Percentiles rank a stretch among this genome's conserved stretches.
These are phyloP conservation scores for Dendrobium huoshanense DNA, from an alignment of 106 monocot species.

Conservation along the genomic window DNA sequence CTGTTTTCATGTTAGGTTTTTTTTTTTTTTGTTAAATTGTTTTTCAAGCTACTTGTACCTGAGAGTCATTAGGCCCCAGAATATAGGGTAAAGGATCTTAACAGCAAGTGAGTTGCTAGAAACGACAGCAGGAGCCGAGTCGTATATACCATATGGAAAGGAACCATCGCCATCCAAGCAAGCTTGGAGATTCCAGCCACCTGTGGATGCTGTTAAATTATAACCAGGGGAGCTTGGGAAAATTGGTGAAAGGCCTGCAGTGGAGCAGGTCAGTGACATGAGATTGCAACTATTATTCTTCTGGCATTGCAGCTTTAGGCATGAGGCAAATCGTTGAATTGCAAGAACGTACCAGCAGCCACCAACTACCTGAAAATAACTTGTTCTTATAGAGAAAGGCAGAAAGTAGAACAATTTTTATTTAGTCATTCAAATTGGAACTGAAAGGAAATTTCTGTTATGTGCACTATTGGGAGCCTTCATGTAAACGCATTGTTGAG, in stretches of 20 bases:
- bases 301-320: slow-evolving; percentile 54
- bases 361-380: slow-evolving; percentile 62
- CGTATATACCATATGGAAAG: slow-evolving; percentile 72
- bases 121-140: slow-evolving; percentile 71
- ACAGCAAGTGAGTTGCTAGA: slow-evolving; percentile 78
- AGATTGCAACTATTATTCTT: slow-evolving; percentile 53
- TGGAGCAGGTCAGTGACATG: slow-evolving; percentile 45
- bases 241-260: slow-evolving; percentile 30
- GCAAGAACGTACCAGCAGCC: slow-evolving; percentile 96
- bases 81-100: slow-evolving; percentile 90
- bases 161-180: slow-evolving; percentile 59
- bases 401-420: background rate
- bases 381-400: background rate
- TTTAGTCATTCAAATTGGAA: background rate
- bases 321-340: slow-evolving; percentile 75
- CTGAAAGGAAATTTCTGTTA: background rate
- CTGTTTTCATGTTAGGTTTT: background rate
- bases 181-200: slow-evolving; percentile 21
- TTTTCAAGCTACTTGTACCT: slow-evolving; percentile 41
- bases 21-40: background rate
- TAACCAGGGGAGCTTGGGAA: slow-evolving; percentile 14
- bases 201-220: slow-evolving; percentile 11
- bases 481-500: background rate
- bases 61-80: slow-evolving; percentile 96
- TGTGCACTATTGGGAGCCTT: background rate